Conservation (phyloP, 2,329 filamentous ascomycete genomes). For the Aureobasidium sp. region DNA sequence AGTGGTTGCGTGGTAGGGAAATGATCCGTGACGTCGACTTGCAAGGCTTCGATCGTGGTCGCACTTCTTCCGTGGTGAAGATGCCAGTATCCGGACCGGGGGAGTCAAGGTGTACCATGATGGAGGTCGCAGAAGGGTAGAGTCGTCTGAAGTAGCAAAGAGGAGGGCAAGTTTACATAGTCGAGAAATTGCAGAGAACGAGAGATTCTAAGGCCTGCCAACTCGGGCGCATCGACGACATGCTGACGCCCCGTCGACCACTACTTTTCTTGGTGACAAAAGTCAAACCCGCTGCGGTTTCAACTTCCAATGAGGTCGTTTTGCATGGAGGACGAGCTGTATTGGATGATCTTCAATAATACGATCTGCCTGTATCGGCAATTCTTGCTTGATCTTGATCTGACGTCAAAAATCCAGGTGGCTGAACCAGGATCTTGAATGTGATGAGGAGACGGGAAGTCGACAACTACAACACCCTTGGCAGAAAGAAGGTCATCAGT, state of each 20-base stretch:
- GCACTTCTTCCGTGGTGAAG: constrained; percentile 26
- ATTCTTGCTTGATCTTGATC: constrained; percentile 5
- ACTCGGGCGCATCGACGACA: neutral
- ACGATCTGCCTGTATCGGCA: neutral
- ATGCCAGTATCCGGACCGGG: constrained; percentile 24
- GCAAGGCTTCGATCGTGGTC: constrained; percentile 18
- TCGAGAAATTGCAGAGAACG: neutral
- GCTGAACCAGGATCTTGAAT: neutral
- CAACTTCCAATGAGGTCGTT: constrained; percentile 5
- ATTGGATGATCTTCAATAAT: neutral
- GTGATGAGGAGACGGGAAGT: neutral
- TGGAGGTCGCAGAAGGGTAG: neutral
- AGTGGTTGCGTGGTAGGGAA: constrained; percentile 22
- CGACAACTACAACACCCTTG: neutral
- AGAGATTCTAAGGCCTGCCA: neutral
- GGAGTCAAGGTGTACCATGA: constrained; percentile 18
- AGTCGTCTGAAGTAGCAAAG: neutral
- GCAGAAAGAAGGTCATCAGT: neutral
- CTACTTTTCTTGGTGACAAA: neutral
- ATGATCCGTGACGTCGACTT: constrained; percentile 23
- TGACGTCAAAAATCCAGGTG: constrained; percentile 5
- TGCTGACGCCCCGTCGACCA: neutral
- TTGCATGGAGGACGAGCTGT: constrained; percentile 2
- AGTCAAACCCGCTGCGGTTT: neutral
- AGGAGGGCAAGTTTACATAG: neutral